Conservation (phyloP, 1,139 yeast species). For the Blastobotrys raffinosifermentans region DNA sequence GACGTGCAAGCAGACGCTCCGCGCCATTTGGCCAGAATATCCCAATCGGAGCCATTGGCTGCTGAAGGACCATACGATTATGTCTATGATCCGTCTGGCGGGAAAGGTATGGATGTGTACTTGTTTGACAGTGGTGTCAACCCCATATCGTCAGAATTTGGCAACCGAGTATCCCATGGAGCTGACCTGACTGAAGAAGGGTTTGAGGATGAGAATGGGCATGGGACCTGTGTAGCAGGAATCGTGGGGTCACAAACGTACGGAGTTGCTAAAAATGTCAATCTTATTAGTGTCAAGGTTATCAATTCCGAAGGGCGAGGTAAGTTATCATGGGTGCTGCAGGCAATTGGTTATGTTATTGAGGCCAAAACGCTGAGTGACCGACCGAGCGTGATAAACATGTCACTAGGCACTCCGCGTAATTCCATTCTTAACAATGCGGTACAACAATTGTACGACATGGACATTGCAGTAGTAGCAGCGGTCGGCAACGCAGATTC, state of each 20-base stretch:
- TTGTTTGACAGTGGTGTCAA: conserved; percentile 71
- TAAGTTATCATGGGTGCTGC: conserved; percentile 49
- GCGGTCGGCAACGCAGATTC: conserved; percentile 84
- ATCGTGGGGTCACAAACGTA: conserved; percentile 68
- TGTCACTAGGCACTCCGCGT: conserved; percentile 69
- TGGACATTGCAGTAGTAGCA: conserved; percentile 72
- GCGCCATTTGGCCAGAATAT: conserved; percentile 59
- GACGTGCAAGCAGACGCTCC: conserved; percentile 52
- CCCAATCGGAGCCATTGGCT: conserved; percentile 42
- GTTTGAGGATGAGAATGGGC: conserved; percentile 60
- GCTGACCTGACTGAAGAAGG: conserved; percentile 60
- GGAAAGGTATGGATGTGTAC: conserved; percentile 59
- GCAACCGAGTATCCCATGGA: conserved; percentile 53
- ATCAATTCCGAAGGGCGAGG: conserved; percentile 63
- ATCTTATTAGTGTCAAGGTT: conserved; percentile 65
- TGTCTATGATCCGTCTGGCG: conserved; percentile 38
- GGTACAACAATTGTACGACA: conserved; percentile 57
- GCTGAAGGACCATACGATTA: conserved; percentile 32
- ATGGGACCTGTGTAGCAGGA: conserved; percentile 87
- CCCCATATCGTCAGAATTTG: conserved; percentile 53
- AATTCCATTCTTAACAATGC: conserved; percentile 67
- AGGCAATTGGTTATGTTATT: conserved; percentile 68
- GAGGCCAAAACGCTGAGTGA: conserved; percentile 29
- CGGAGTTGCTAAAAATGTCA: conserved; percentile 72
- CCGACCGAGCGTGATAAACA: conserved; percentile 62